These are phyloP conservation scores for Gilbertella persicaria DNA, from an alignment of 371 early-diverging fungal species.

Conservation along the genomic window DNA sequence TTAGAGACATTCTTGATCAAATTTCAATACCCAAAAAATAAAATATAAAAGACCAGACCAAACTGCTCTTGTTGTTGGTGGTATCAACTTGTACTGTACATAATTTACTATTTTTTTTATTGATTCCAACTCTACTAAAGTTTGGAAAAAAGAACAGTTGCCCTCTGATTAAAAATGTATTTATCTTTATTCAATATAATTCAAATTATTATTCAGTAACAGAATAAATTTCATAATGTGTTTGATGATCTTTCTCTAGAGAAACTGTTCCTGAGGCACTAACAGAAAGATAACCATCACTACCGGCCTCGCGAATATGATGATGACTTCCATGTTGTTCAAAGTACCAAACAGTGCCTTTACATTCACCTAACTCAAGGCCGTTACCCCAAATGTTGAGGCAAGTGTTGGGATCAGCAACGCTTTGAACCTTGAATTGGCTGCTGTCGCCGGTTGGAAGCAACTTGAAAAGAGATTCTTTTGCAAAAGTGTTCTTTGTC, in stretches of 20 bases:
- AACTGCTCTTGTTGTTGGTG: too few species aligned
- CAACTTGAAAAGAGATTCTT: constrained; percentile 5
- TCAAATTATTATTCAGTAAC: constrained; percentile 5
- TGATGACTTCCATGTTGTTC: constrained; percentile 8
- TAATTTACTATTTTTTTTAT: too few species aligned
- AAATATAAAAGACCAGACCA: too few species aligned
- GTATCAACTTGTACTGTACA: too few species aligned
- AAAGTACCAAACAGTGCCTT: constrained; percentile 23
- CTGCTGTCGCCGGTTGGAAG: constrained; percentile 7
- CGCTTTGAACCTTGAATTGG: constrained; percentile 19
- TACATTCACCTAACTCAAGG: constrained; percentile 15
- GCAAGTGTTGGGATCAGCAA: constrained; percentile 12
- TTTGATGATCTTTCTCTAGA: neutral
- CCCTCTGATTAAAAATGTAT: too few species aligned
- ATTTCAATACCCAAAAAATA: constrained; percentile 8
- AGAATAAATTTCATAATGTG: constrained; percentile 4
- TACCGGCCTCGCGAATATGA: constrained; percentile 15
- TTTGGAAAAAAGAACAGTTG: too few species aligned
- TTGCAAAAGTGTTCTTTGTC: constrained; percentile 3
- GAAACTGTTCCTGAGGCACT: constrained; percentile 1
- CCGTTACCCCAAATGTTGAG: constrained; percentile 17
- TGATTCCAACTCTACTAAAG: too few species aligned
- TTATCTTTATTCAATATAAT: too few species aligned
- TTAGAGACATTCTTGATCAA: constrained; percentile 6
- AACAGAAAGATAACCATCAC: constrained; percentile 9